A percentile compares a stretch with the other conserved stretches of the same genome.
Evolutionary conservation across 371 early-diverging fungal species (phyloP).

Genomic region (Batkoa obscura): DNA sequence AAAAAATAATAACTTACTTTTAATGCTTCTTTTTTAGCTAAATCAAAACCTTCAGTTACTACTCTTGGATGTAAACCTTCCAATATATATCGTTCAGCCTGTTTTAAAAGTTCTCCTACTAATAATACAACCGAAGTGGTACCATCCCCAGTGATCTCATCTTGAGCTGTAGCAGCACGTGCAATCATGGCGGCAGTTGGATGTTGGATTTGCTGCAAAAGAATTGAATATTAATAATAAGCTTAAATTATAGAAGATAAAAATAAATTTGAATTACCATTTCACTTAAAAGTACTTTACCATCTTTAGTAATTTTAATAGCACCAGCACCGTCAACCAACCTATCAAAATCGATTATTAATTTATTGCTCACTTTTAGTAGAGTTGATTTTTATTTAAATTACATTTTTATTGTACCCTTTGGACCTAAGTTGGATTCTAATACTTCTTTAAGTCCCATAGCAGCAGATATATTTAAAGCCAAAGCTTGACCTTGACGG

Average conservation of each 20-base stretch:
- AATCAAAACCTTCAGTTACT: slow-evolving; percentile 91
- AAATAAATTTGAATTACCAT: slow-evolving; percentile 46
- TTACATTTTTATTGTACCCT: slow-evolving; percentile 97
- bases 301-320: slow-evolving; percentile 93
- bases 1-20: slow-evolving; percentile 21
- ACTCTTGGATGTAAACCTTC: slow-evolving; percentile 96
- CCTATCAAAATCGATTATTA: slow-evolving; percentile 22
- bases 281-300: slow-evolving; percentile 90
- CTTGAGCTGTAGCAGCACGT: slow-evolving; percentile 95
- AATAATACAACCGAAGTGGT: slow-evolving; percentile 93
- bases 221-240: neutral
- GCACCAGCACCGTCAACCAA: slow-evolving; percentile 91
- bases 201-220: slow-evolving; percentile 91
- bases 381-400: neutral
- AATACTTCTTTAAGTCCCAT: slow-evolving; percentile 90
- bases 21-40: slow-evolving; percentile 86
- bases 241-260: neutral
- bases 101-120: slow-evolving; percentile 92
- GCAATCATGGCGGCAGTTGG: slow-evolving; percentile 99
- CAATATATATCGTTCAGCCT: slow-evolving; percentile 84
- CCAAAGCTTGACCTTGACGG: slow-evolving; percentile 95
- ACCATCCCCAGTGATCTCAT: slow-evolving; percentile 98
- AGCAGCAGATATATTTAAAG: slow-evolving; percentile 93
- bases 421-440: slow-evolving; percentile 94
- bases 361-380: neutral